These are phyloP conservation scores for Tuber brumale DNA, from an alignment of 495 filamentous ascomycete genomes.

Conservation along the genomic window DNA sequence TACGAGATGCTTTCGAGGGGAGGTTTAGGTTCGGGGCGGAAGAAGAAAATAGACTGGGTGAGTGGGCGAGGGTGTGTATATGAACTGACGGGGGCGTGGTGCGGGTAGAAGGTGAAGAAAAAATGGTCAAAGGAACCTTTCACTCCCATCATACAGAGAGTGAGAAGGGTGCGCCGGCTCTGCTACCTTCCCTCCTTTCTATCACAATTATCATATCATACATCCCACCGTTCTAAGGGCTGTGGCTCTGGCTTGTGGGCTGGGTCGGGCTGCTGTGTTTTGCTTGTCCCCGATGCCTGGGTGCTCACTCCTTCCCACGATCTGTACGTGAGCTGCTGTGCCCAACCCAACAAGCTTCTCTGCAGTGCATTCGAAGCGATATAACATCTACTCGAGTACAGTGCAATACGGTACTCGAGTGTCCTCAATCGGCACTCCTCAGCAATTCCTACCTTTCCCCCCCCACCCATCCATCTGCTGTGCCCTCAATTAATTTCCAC, in stretches of 20 bases:
- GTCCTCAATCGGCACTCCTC: not conserved
- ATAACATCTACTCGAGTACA: not conserved
- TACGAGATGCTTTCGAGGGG: not conserved
- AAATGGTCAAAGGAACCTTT: not conserved
- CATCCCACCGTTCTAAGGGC: not conserved
- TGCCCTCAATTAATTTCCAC: not conserved
- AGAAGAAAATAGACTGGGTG: not conserved
- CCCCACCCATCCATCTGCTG: not conserved
- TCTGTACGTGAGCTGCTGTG: not conserved
- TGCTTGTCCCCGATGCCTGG: not conserved
- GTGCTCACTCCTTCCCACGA: not conserved
- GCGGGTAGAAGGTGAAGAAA: not conserved
- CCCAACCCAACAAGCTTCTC: conserved; percentile 1
- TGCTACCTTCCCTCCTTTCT: not conserved
- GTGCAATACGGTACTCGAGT: too few relatives aligned
- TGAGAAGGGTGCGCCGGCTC: not conserved
- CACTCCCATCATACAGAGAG: not conserved
- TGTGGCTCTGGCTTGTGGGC: not conserved
- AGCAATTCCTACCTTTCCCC: not conserved
- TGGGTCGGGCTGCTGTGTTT: not conserved
- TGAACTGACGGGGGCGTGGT: not conserved
- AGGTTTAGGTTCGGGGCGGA: not conserved
- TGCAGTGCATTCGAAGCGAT: not conserved
- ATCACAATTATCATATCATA: not conserved
- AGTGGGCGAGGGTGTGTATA: not conserved